phyloP scores from a whole-genome alignment of 495 filamentous ascomycete species.

The Neohortaea acidophila region DNA sequence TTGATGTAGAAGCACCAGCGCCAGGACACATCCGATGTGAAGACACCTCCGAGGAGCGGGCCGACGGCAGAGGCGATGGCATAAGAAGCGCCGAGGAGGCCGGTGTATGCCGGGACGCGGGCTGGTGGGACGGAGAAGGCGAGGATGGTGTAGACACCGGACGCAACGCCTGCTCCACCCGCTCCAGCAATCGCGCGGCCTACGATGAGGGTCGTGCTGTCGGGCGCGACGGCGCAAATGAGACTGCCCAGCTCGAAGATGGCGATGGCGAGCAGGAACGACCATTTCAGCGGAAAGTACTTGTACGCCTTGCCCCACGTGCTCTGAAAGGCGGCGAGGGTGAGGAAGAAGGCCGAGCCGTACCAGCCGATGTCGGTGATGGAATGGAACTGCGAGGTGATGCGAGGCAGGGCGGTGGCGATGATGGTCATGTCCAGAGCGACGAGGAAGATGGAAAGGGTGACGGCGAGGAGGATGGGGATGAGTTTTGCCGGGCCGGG shows the following conservation, averaged over 20 bases:
- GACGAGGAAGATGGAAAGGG: slow-evolving; percentile 5
- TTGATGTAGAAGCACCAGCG: slow-evolving; percentile 80
- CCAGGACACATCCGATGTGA: slow-evolving; percentile 50
- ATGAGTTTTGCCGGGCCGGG: slow-evolving; percentile 4
- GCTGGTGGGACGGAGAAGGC: slow-evolving; percentile 54
- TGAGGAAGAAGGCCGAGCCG: slow-evolving; percentile 55
- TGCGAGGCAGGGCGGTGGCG: slow-evolving; percentile 69
- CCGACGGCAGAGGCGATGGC: slow-evolving; percentile 41
- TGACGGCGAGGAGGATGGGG: slow-evolving; percentile 2
- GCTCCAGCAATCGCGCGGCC: slow-evolving; percentile 75
- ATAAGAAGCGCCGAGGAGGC: slow-evolving; percentile 11
- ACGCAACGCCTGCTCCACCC: slow-evolving; percentile 68
- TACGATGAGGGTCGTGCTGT: slow-evolving; percentile 58
- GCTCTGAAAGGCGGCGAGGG: slow-evolving; percentile 37
- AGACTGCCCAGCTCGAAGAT: slow-evolving; percentile 37
- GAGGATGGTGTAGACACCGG: slow-evolving; percentile 67
- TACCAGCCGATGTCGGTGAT: slow-evolving; percentile 78
- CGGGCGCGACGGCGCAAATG: slow-evolving; percentile 64
- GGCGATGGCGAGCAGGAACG: slow-evolving; percentile 52
- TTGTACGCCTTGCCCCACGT: slow-evolving; percentile 31
- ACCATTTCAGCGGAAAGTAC: slow-evolving; percentile 32
- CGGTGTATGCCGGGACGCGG: slow-evolving; percentile 1
- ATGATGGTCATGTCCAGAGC: slow-evolving; percentile 45
- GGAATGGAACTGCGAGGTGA: slow-evolving; percentile 64
- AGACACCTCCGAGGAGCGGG: slow-evolving; percentile 45